Conservation (phyloP, 2,329 filamentous ascomycete species). For the Epichloe aotearoae region DNA sequence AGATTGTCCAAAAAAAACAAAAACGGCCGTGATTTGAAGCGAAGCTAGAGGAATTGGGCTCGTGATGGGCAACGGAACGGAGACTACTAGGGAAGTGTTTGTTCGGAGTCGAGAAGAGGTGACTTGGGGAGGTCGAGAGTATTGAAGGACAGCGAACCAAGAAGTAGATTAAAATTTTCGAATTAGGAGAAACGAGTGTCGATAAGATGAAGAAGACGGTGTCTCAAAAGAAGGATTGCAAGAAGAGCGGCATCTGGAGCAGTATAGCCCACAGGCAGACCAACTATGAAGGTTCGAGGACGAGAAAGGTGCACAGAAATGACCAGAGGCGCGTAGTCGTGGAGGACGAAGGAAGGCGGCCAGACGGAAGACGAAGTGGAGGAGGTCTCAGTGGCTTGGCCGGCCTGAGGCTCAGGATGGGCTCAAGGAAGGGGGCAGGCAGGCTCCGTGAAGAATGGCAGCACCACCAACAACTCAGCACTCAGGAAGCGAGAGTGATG, state of each 20-base stretch:
- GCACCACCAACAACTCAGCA: neutral
- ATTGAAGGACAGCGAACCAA: slow-evolving; percentile 10
- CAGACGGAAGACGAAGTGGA: slow-evolving; percentile 3
- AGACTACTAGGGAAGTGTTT: neutral
- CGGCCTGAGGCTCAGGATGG: slow-evolving; percentile 3
- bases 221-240: slow-evolving; percentile 15
- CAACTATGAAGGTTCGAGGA: slow-evolving; percentile 15
- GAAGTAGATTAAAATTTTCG: slow-evolving; percentile 20
- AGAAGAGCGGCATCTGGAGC: slow-evolving; percentile 17
- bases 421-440: neutral
- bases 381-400: slow-evolving; percentile 8
- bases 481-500: neutral
- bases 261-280: slow-evolving; percentile 11
- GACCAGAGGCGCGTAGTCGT: slow-evolving; percentile 3
- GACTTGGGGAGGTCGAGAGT: neutral
- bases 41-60: neutral
- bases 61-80: neutral
- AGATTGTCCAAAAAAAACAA: slow-evolving; percentile 4
- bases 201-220: slow-evolving; percentile 13
- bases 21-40: slow-evolving; percentile 5
- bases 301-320: slow-evolving; percentile 7
- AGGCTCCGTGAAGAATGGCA: neutral
- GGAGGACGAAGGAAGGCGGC: slow-evolving; percentile 7
- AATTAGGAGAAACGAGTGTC: slow-evolving; percentile 20
- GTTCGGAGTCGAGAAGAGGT: neutral